These are phyloP conservation scores for Bipolaris sorokiniana DNA, from an alignment of 2,329 filamentous ascomycete genomes.

Conservation along the genomic window DNA sequence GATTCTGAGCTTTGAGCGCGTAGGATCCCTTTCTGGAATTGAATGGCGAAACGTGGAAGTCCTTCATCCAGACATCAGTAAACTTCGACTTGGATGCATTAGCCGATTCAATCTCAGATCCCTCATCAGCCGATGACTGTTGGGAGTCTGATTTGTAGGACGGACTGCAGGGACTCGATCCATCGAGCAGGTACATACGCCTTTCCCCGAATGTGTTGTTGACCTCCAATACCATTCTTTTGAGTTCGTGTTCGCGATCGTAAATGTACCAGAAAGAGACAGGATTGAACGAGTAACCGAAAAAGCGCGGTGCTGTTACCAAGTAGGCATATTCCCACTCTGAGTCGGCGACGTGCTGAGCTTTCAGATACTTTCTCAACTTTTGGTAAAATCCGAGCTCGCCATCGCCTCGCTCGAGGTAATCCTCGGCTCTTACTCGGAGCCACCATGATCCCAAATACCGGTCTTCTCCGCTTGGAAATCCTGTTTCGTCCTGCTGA, in stretches of 20 bases:
- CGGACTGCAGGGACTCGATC: conserved; percentile 39
- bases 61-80: conserved; percentile 66
- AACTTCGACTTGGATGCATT: conserved; percentile 46
- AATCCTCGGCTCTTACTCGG: conserved; percentile 64
- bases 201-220: conserved; percentile 79
- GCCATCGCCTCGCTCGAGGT: conserved; percentile 63
- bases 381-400: conserved; percentile 67
- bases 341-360: conserved; percentile 64
- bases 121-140: conserved; percentile 6
- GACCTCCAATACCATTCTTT: conserved; percentile 73
- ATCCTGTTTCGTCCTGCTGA: conserved; percentile 17
- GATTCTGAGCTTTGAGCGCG: conserved; percentile 54
- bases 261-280: conserved; percentile 84
- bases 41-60: conserved; percentile 79
- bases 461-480: conserved; percentile 31
- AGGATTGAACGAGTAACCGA: conserved; percentile 76
- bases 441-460: conserved; percentile 59
- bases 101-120: conserved; percentile 2
- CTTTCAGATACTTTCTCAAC: conserved; percentile 63
- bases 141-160: conserved; percentile 22
- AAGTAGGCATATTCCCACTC: conserved; percentile 73
- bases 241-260: conserved; percentile 61
- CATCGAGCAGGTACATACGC: conserved; percentile 67
- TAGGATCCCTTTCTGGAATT: conserved; percentile 62
- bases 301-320: conserved; percentile 71